A percentile compares a stretch with the other conserved stretches of the same genome.
These are phyloP conservation scores for Rutstroemia sp. DNA, from an alignment of 2,329 filamentous ascomycete species.

Conservation along the genomic window DNA sequence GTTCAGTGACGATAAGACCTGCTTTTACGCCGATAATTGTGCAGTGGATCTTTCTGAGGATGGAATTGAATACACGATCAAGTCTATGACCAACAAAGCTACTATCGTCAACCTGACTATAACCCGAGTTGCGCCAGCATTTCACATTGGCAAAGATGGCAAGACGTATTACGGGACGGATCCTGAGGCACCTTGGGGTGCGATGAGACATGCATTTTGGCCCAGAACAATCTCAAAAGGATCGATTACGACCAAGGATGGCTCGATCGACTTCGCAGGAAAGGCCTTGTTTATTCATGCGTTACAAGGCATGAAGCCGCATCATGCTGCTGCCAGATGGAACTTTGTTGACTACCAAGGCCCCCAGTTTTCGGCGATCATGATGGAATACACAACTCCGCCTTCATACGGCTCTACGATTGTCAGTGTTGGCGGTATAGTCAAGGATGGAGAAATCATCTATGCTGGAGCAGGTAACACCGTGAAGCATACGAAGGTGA, in stretches of 20 bases:
- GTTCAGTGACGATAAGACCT: conserved; percentile 76
- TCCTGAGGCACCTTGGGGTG: conserved; percentile 77
- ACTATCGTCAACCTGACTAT: conserved; percentile 83
- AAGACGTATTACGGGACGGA: conserved; percentile 84
- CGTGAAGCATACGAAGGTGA: conserved; percentile 61
- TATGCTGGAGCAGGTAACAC: conserved; percentile 59
- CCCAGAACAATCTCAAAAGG: conserved; percentile 77
- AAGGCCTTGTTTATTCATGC: conserved; percentile 75
- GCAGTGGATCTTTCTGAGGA: conserved; percentile 82
- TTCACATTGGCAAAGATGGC: conserved; percentile 77
- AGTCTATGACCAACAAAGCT: conserved; percentile 75
- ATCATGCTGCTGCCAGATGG: conserved; percentile 88
- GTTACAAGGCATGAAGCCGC: conserved; percentile 97
- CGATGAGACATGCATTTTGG: conserved; percentile 92
- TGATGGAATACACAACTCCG: conserved; percentile 96
- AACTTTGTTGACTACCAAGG: conserved; percentile 92
- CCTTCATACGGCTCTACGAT: conserved; percentile 82
- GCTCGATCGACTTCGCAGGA: conserved; percentile 75
- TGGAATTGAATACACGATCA: conserved; percentile 76
- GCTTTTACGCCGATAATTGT: conserved; percentile 80
- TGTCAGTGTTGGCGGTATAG: conserved; percentile 77
- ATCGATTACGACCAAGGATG: conserved; percentile 74
- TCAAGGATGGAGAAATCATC: conserved; percentile 73
- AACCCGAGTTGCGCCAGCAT: conserved; percentile 68
- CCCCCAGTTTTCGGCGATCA: conserved; percentile 73